Base-by-base conservation (phyloP, 2,329 filamentous ascomycete species). In the Hymenoscyphus salicellus region DNA sequence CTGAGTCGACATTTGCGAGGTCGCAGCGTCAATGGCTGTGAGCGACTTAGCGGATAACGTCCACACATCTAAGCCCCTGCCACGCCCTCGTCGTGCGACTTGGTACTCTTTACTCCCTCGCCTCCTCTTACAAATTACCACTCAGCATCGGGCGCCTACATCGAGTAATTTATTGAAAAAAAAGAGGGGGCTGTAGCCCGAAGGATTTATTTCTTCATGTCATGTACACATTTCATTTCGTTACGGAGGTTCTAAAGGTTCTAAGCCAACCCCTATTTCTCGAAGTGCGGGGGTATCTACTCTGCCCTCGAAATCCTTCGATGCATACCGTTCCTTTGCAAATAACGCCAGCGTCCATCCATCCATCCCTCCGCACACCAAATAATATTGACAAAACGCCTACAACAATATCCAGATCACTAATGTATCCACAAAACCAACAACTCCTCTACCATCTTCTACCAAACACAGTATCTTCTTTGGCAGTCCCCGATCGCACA, bases 401-500 rank as follows among this genome's bases (percentile, higher is more conserved):
- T 14, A 28, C 20, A 38, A 38, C 28, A 38, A n/a, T 59, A 59
- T 28, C 20, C 38, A 63, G 38, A 28, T 56, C 26, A 30, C n/a
- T 55, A 63, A 38, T 58, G 55, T 55, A 59, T 46, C 26, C 26
- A 23, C n/a, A 60, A 49, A 26, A 11, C 36, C 36, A 36, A 36
- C 6, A 60, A 55, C 23, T n/a, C 52, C 28, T 57, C 23, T 68
- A 75, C 73, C 74, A 76, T 60, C 73, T 59, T 65, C 73, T 69
- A 56, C 73, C 72, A 69, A 73, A 76, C n/a, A 76, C 65, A 30
- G 49, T 63, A 69, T 75, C 70, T 61, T 75, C 74, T 38, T 69
- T 73, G 1, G 65, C 58, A 5, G 62, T 58, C 28, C 62, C 52
- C 17, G 60, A 66, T 20, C 46, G 60, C 2, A 49, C 26, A 5